Conservation (phyloP, 257 asterid species). For the Penstemon davidsonii region DNA sequence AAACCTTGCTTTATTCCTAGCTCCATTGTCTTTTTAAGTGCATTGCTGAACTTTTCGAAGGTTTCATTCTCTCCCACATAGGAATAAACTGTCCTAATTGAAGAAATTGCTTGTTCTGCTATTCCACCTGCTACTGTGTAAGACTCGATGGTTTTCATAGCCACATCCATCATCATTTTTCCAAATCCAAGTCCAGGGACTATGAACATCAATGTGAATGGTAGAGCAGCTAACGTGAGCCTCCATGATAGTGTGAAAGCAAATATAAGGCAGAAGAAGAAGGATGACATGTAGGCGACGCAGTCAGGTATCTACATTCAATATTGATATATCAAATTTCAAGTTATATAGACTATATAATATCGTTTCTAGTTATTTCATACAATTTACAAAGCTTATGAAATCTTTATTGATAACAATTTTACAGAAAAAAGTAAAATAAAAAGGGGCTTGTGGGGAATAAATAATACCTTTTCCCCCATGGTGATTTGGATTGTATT, state of each 20-base stretch:
- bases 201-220: conserved; percentile 72
- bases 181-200: conserved; percentile 82
- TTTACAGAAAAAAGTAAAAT: background rate
- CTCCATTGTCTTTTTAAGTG: conserved; percentile 66
- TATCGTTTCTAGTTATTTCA: background rate
- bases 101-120: conserved; percentile 80
- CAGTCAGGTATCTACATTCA: conserved; percentile 72
- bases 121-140: conserved; percentile 73
- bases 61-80: conserved; percentile 71
- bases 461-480: conserved; percentile 68
- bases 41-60: conserved; percentile 55
- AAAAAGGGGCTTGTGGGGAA: background rate
- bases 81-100: conserved; percentile 63
- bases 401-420: background rate
- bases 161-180: conserved; percentile 70
- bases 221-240: conserved; percentile 70
- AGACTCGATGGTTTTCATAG: conserved; percentile 56
- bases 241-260: conserved; percentile 75
- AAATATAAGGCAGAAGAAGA: conserved; percentile 70
- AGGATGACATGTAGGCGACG: conserved; percentile 75
- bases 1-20: conserved; percentile 72
- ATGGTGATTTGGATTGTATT: conserved; percentile 64
- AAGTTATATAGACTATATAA: background rate
- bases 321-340: conserved; percentile 10
- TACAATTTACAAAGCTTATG: background rate